These are phyloP conservation scores for Orbilia blumenaviensis DNA, from an alignment of 2,329 filamentous ascomycete species.

Conservation along the genomic window DNA sequence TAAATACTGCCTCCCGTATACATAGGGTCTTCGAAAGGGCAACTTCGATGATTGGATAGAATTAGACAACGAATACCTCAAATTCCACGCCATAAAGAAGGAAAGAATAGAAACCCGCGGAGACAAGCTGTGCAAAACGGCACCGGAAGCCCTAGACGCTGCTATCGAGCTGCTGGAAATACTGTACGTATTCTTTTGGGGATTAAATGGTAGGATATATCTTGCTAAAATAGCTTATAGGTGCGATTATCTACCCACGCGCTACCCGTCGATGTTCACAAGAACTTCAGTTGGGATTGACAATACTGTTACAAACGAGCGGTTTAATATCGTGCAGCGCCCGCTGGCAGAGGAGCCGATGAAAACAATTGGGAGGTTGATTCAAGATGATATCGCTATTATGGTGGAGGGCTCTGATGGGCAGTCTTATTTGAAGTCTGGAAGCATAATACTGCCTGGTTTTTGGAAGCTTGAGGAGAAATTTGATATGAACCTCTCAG, in stretches of 20 bases:
- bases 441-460: slow-evolving; percentile 77
- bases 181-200: slow-evolving; percentile 60
- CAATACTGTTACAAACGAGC: slow-evolving; percentile 76
- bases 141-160: slow-evolving; percentile 74
- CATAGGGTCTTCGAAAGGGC: slow-evolving; percentile 71
- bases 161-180: slow-evolving; percentile 81
- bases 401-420: slow-evolving; percentile 82
- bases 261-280: slow-evolving; percentile 77
- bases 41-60: slow-evolving; percentile 82
- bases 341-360: slow-evolving; percentile 80
- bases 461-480: slow-evolving; percentile 88
- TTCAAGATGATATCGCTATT: slow-evolving; percentile 84
- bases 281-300: slow-evolving; percentile 72
- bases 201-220: no score
- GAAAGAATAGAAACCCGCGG: slow-evolving; percentile 74
- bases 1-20: no score
- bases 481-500: slow-evolving; percentile 77
- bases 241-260: slow-evolving; percentile 72
- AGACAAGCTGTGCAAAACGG: slow-evolving; percentile 73
- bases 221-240: neutral
- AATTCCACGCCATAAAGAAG: slow-evolving; percentile 77
- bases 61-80: slow-evolving; percentile 79
- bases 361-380: slow-evolving; percentile 74
- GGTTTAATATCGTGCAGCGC: slow-evolving; percentile 72
- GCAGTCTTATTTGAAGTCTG: slow-evolving; percentile 81